These are phyloP conservation scores for Schoenoplectus tabernaemontani DNA, from an alignment of 202 grass and related monocot genomes.

Conservation along the genomic window DNA sequence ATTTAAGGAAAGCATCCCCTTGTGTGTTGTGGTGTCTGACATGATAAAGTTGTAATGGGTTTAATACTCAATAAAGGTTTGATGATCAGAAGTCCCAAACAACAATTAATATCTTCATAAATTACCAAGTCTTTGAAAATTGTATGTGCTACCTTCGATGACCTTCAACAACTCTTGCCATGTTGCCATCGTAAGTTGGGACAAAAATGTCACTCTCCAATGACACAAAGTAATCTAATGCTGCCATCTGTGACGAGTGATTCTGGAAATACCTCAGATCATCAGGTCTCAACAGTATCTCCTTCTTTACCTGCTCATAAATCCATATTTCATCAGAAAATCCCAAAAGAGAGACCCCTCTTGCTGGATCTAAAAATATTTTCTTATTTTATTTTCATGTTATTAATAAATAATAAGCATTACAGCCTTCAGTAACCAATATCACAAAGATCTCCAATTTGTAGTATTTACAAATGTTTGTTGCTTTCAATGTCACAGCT, in stretches of 20 bases:
- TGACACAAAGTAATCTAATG: constrained; percentile 92
- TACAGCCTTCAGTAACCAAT: too few species aligned
- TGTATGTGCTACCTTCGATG: constrained; percentile 56
- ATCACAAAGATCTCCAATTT: too few species aligned
- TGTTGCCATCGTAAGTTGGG: constrained; percentile 94
- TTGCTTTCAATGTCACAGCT: too few species aligned
- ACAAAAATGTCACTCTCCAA: constrained; percentile 93
- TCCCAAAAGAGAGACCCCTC: background rate
- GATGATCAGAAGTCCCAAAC: background rate
- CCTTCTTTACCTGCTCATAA: constrained; percentile 75
- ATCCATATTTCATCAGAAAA: background rate
- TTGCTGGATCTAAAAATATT: background rate
- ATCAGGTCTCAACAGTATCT: constrained; percentile 65
- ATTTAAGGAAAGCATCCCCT: background rate
- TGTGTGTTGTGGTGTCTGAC: background rate
- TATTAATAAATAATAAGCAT: background rate
- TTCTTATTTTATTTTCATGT: background rate
- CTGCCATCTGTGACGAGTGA: constrained; percentile 96
- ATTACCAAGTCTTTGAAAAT: constrained; percentile 14
- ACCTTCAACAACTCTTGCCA: constrained; percentile 96
- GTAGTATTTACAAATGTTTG: too few species aligned
- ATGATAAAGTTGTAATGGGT: background rate
- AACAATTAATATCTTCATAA: background rate
- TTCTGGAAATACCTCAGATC: constrained; percentile 92
- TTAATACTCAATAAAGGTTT: background rate